Base-by-base conservation (phyloP, 305 asterid genomes). In the Petunia hybrid region DNA sequence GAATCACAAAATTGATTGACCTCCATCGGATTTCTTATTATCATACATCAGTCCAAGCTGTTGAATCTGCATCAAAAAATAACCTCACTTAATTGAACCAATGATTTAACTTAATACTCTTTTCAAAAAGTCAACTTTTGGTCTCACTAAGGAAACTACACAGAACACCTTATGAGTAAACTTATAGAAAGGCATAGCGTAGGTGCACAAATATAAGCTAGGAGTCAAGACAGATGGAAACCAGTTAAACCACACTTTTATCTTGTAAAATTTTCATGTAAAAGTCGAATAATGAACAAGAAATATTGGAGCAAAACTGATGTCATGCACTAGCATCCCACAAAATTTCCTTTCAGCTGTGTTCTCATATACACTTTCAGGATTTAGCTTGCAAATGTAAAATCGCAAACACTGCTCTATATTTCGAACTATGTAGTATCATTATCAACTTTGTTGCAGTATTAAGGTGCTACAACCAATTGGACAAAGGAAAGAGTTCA, bases 301-400 rank as follows among this genome's bases (percentile, higher is more conserved):
- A 69, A 68, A 69, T 69, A 69, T 69, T 69, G 57, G 76, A 69
- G 76, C 57, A 43, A 43, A 69, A 69, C 76, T 69, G 76, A 69
- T 16, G 40, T 16, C 53, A 41, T 10, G 8, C 35, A 67, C 1
- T 8, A 6, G 74, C 74, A 67, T 41, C 74, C 36, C 14, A 5
- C 16, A 66, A 66, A 40, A 66, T 14, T 14, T 65, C n/a, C 53
- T 66, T 40, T 65, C 48, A 39, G 31, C 51, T 13, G 40, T 5
- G 48, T 4, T 65, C 48, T 66, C 73, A 14, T 40, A 40, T 3
- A 66, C 6, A 66, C 7, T 41, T 68, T 48, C 14, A 41, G 75
- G 22, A 67, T 42, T 41, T 67, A 67, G 55, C 38, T 5, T 39
- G 1, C 3, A 22, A 13, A 39, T 6, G 48, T 40, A 13, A 65